Conservation (phyloP, 805 yeast species). For the fission yeast (Schizosaccharomyces pombe) region ASM294v3 CU329670.1:1122501-1123000, state of each 20-base stretch:
- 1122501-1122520: constrained; percentile 51
- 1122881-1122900: constrained; percentile 41
- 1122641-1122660: constrained; percentile 7
- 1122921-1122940: constrained; percentile 41
- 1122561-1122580: constrained; percentile 69
- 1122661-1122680: constrained; percentile 8
- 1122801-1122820: constrained; percentile 19
- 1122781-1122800: constrained; percentile 15
- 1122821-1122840: constrained; percentile 37
- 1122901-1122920: constrained; percentile 19
- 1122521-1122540: constrained; percentile 56
- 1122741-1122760: constrained; percentile 13
- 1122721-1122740: constrained; percentile 18
- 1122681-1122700: constrained; percentile 17
- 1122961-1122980: constrained; percentile 38
- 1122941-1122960: constrained; percentile 39
- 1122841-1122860: constrained; percentile 39
- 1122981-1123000: constrained; percentile 21
- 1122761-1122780: constrained; percentile 17
- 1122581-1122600: constrained; percentile 40
- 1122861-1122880: constrained; percentile 34
- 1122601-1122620: constrained; percentile 38
- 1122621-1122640: constrained; percentile 6
- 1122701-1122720: constrained; percentile 18
- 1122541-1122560: constrained; percentile 74